A percentile compares a stretch with the other conserved stretches of the same genome.
These are phyloP conservation scores for Coriolopsis trogii DNA, from an alignment of 1,284 basidiomycete species.

Conservation along the genomic window DNA sequence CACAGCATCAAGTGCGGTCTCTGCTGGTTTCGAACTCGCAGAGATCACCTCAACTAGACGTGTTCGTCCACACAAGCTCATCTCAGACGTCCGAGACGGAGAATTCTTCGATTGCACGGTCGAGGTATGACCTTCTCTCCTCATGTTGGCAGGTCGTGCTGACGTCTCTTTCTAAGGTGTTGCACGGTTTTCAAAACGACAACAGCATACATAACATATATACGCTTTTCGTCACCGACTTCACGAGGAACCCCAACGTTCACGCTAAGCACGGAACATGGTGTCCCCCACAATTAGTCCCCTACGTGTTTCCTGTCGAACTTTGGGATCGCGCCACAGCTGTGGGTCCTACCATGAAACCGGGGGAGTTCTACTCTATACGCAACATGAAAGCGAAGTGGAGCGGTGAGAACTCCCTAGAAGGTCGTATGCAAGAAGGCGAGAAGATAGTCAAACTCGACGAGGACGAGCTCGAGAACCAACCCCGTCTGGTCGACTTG, in stretches of 20 bases:
- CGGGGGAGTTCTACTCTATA: slow-evolving; percentile 57
- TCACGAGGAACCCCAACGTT: slow-evolving; percentile 48
- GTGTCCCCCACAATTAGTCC: slow-evolving; percentile 49
- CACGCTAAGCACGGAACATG: slow-evolving; percentile 41
- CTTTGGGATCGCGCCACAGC: slow-evolving; percentile 55
- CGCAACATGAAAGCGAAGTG: slow-evolving; percentile 53
- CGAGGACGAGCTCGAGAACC: slow-evolving; percentile 39
- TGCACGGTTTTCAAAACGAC: slow-evolving; percentile 44
- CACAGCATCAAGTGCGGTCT: slow-evolving; percentile 1
- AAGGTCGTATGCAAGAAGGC: slow-evolving; percentile 53
- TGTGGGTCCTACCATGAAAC: slow-evolving; percentile 46
- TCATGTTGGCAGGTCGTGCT: not conserved
- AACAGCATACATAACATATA: slow-evolving; percentile 35
- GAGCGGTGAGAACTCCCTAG: slow-evolving; percentile 45
- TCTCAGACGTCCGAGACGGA: slow-evolving; percentile 41
- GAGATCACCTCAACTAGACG: not conserved
- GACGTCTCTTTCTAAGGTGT: slow-evolving; percentile 41
- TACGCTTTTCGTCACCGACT: slow-evolving; percentile 70
- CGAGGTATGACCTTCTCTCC: slow-evolving; percentile 48
- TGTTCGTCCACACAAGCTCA: slow-evolving; percentile 44
- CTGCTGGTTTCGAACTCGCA: not conserved
- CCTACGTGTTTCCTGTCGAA: slow-evolving; percentile 53
- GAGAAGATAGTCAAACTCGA: slow-evolving; percentile 49
- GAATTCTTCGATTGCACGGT: slow-evolving; percentile 72
- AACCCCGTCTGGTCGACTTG: slow-evolving; percentile 47